Percentiles rank a stretch among this genome's conserved stretches.
phyloP scores from a whole-genome alignment of 164 flowering plant genomes.

The Vitis vinifera region DNA sequence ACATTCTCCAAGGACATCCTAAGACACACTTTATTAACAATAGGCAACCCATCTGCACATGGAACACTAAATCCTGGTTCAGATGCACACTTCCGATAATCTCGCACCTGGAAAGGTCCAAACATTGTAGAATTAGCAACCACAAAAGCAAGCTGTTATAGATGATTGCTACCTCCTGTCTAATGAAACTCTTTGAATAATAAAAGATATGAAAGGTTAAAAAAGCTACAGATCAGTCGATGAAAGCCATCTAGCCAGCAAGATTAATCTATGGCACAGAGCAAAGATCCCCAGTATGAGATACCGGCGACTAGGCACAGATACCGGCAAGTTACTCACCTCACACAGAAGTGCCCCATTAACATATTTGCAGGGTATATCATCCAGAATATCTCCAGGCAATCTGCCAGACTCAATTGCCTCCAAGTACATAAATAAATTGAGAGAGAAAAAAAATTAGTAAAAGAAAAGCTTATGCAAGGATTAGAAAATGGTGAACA shows the following conservation, averaged over 20 bases:
- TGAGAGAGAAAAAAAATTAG: conserved; percentile 1
- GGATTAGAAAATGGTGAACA: background rate
- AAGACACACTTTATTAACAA: conserved; percentile 59
- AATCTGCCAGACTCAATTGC: conserved; percentile 91
- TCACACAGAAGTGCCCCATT: conserved; percentile 79
- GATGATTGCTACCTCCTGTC: too few relatives aligned
- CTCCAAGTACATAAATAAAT: conserved; percentile 36
- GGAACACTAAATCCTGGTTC: conserved; percentile 41
- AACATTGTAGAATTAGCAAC: conserved; percentile 2
- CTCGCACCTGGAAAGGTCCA: conserved; percentile 63
- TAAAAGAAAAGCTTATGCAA: background rate
- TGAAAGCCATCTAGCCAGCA: too few relatives aligned
- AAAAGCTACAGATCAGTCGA: too few relatives aligned
- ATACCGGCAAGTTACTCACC: conserved; percentile 41
- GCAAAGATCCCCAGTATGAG: too few relatives aligned
- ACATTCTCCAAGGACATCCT: conserved; percentile 91
- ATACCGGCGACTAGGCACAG: too few relatives aligned
- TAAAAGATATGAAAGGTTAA: too few relatives aligned
- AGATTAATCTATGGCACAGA: too few relatives aligned
- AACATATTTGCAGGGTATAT: conserved; percentile 81
- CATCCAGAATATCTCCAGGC: conserved; percentile 87
- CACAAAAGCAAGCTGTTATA: background rate
- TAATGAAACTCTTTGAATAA: too few relatives aligned
- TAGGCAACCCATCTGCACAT: conserved; percentile 38
- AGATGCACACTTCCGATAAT: conserved; percentile 57